Evolutionary conservation across 2,329 filamentous ascomycete species (phyloP).

Genomic region (Trichoderma hamatum): DNA sequence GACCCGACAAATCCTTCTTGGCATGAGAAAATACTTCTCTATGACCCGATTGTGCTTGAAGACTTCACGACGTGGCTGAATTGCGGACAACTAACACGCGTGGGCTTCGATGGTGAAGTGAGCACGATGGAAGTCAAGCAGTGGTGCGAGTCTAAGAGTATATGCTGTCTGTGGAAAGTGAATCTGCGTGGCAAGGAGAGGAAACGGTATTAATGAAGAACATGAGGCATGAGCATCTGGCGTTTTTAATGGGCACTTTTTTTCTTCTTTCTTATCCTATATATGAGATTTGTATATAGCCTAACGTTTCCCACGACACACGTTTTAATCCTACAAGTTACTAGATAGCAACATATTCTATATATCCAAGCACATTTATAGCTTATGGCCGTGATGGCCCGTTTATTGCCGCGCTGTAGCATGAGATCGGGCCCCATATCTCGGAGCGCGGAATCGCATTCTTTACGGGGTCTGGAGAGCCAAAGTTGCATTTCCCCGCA

Average conservation of each 20-base stretch:
- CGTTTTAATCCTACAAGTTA: background rate
- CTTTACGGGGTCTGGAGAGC: background rate
- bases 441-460: constrained; percentile 1
- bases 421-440: constrained; percentile 19
- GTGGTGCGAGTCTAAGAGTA: constrained; percentile 86
- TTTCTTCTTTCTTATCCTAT: background rate
- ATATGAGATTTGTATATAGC: background rate
- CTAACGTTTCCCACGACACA: background rate
- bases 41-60: constrained; percentile 87
- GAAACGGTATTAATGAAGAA: constrained; percentile 45
- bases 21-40: constrained; percentile 92
- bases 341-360: background rate
- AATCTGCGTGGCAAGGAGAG: constrained; percentile 56
- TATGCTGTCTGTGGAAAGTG: constrained; percentile 79
- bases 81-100: constrained; percentile 62
- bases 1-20: constrained; percentile 65
- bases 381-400: background rate
- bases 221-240: constrained; percentile 2
- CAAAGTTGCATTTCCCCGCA: constrained; percentile 6
- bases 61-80: constrained; percentile 86
- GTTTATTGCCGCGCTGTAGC: background rate
- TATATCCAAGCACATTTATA: background rate
- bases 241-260: constrained; percentile 5
- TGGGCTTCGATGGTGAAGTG: constrained; percentile 68
- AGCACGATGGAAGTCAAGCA: constrained; percentile 70